Evolutionary conservation across 2,329 filamentous ascomycete genomes (phyloP).

Genomic region (Nigrograna mackinnonii): DNA sequence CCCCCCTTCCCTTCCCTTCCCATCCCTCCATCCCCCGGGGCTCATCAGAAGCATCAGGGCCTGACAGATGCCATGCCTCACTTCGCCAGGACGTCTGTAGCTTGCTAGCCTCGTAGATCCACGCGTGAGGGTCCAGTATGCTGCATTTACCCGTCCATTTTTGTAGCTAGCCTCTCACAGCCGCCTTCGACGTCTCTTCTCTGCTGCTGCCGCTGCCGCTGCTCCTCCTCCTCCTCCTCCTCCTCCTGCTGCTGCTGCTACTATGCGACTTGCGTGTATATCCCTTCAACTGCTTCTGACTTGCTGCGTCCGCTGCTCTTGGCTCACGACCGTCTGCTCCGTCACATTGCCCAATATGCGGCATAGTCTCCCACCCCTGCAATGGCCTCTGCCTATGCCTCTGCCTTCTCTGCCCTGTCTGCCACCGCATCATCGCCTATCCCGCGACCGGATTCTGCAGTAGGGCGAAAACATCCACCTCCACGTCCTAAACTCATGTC

Average conservation of each 20-base stretch:
- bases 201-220: background rate
- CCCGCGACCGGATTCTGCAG: background rate
- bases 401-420: constrained; percentile 1
- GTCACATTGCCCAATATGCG: background rate
- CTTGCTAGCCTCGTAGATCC: constrained; percentile 7
- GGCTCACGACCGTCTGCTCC: background rate
- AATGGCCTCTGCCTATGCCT: background rate
- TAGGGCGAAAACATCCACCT: background rate
- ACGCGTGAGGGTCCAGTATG: background rate
- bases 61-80: background rate
- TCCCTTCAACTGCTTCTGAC: constrained; percentile 2
- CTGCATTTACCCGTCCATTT: constrained; percentile 11
- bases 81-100: background rate
- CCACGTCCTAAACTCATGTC: background rate
- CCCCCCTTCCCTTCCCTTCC: too few species aligned
- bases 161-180: background rate
- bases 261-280: too few species aligned
- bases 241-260: background rate
- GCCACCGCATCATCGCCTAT: background rate
- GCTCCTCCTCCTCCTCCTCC: background rate
- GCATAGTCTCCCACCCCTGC: background rate
- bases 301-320: constrained; percentile 6
- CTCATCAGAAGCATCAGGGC: too few species aligned
- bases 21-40: too few species aligned
- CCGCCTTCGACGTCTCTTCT: background rate